Base-by-base conservation (phyloP, 257 asterid species). In the Solanum corneliomulleri region DNA sequence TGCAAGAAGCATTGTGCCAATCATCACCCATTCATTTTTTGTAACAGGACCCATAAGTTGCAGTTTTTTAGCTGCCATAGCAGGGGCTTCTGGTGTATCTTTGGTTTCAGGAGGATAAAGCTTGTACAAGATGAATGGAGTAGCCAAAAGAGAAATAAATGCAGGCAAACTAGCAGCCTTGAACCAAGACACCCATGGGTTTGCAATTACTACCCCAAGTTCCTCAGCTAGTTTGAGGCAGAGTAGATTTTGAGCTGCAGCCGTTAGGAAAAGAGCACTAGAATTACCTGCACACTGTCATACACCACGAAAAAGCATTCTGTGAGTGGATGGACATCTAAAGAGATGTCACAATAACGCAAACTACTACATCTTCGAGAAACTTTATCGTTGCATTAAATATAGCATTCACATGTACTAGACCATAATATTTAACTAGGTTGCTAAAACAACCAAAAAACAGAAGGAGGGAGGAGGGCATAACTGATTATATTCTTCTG, bases 261-360 rank as follows among this genome's bases (percentile, higher is more conserved):
- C 99, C 90, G 99, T 96, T 87, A 95, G 98, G 96, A 95, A 96
- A 93, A 96, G 99, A 84, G 94, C 99, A 92, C 98, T 96, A 88
- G 99, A 96, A 95, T 96, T 95, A 91, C 98, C 96, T 86, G 98
- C 94, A 89, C 92, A 93, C 99, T 96, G 99, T 84, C 90, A 91
- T 66, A 89, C 89, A 91, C 74, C 90, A 89, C 71, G 90, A 89
- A 86, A 86, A 58, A 88, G 86, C 66, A 88, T 85, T 87, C 91
- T 88, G 66, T 92, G 82, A 94, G 95, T 86, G n/a, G 74, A 76
- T 39, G 88, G 82, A 70, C 37, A 58, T 13, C 85, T 27, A 27
- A 18, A 80, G 68, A 9, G 56, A 74, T 86, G 41, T 68, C 72
- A 68, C 47, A 29, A 41, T 4, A 37, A 84, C 44, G 23, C 75